Conservation (phyloP, 495 filamentous ascomycete genomes). For the Polyplosphaeria fusca region DNA sequence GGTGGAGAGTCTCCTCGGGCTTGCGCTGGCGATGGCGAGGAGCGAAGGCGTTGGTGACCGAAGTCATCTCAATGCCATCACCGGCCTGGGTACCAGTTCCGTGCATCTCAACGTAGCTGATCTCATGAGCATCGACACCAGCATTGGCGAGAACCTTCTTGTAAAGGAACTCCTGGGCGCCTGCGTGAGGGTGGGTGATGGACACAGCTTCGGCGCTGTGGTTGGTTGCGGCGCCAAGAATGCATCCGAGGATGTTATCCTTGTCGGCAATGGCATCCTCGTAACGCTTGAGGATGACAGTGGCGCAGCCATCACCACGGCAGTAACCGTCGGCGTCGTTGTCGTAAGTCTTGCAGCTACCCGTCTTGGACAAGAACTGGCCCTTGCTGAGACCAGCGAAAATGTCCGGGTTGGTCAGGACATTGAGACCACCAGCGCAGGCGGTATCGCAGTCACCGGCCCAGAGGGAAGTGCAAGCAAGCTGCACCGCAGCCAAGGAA, state of each 20-base stretch:
- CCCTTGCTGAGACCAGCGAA: constrained; percentile 78
- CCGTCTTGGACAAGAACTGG: constrained; percentile 76
- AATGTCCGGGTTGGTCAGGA: constrained; percentile 80
- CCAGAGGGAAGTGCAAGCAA: constrained; percentile 80
- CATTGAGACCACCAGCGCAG: constrained; percentile 76
- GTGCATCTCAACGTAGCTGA: constrained; percentile 55
- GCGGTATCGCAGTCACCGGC: constrained; percentile 81
- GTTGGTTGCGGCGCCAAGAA: constrained; percentile 46
- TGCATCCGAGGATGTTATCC: constrained; percentile 49
- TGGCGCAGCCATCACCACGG: constrained; percentile 47
- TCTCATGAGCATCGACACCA: constrained; percentile 49
- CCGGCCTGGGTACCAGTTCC: constrained; percentile 49
- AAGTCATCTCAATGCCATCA: constrained; percentile 47
- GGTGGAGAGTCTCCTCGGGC: constrained; percentile 66
- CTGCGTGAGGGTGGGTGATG: constrained; percentile 50
- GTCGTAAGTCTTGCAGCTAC: constrained; percentile 65
- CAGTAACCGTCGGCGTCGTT: constrained; percentile 51
- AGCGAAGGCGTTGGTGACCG: constrained; percentile 70
- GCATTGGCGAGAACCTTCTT: constrained; percentile 45
- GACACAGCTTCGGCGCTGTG: constrained; percentile 46
- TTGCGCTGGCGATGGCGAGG: constrained; percentile 62
- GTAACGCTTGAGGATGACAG: constrained; percentile 50
- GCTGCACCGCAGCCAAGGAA: constrained; percentile 75
- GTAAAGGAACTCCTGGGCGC: constrained; percentile 47
- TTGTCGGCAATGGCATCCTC: constrained; percentile 50